phyloP scores from a whole-genome alignment of 805 yeast species.

The Candida ulmi region DNA sequence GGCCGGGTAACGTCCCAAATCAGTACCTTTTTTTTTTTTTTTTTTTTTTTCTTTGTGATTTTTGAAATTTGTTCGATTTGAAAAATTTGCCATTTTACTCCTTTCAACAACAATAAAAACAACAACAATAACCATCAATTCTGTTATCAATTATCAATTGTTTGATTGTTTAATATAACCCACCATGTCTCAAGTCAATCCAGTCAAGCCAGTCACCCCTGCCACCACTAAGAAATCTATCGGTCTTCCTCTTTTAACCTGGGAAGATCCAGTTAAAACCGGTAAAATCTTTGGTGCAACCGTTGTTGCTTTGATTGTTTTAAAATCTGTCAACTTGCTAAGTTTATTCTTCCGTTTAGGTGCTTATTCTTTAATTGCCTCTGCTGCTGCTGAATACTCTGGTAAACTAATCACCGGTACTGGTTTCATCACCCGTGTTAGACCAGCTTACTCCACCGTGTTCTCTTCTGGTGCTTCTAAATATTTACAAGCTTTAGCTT shows the following conservation, averaged over 20 bases:
- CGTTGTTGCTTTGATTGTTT: constrained; percentile 44
- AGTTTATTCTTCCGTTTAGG: constrained; percentile 55
- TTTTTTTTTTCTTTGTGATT: not conserved
- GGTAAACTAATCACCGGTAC: constrained; percentile 68
- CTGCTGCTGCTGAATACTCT: constrained; percentile 73
- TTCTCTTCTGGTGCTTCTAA: constrained; percentile 34
- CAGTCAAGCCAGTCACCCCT: constrained; percentile 1
- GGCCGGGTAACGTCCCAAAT: not conserved
- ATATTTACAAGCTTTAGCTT: constrained; percentile 37
- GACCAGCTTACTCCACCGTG: constrained; percentile 46
- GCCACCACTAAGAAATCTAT: constrained; percentile 4
- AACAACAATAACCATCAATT: not conserved
- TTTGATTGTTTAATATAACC: too few species aligned
- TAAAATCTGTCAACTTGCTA: constrained; percentile 60
- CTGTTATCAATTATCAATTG: not conserved
- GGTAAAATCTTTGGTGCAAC: constrained; percentile 71
- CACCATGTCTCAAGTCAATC: not conserved
- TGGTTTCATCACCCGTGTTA: constrained; percentile 76
- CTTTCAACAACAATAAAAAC: not conserved
- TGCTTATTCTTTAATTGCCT: constrained; percentile 50
- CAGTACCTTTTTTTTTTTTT: too few species aligned
- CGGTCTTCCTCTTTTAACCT: constrained; percentile 45
- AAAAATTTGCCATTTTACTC: constrained; percentile 1
- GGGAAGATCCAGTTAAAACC: constrained; percentile 72
- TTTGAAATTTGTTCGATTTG: not conserved